Base-by-base conservation (phyloP, 75 land plant genomes). In the Cupressus sempervirens region DNA sequence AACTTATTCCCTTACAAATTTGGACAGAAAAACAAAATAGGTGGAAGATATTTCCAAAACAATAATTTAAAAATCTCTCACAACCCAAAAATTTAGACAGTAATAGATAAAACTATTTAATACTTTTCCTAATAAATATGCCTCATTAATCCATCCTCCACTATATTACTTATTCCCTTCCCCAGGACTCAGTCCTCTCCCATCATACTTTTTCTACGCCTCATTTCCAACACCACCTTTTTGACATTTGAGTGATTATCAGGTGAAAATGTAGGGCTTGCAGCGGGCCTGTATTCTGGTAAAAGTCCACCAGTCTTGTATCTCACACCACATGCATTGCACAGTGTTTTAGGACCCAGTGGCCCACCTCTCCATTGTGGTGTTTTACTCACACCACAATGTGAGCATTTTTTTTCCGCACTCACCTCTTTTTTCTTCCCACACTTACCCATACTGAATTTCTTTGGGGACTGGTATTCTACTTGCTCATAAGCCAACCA, bases 251-350 rank as follows among this genome's bases (percentile, higher is more conserved):
- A 92, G 77, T 92, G 93, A 81, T 85, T 75, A 29, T 83, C 32
- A 5, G 88, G 76, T 3, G 87, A 83, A 45, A 89, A 92, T 9
- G 84, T 84, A 36, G 93, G 93, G 84, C 93, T 91, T 10, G 89
- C 87, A 3, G 89, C 93, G 36, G 93, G 93, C 23, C 93, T 83
- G 85, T 92, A 92, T 86, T 92, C 93, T 14, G 93, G 93, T 50
- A 91, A 80, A 16, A 92, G 84, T 86, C 93, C 68, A 15, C 93
- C 92, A 0, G 93, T 91, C 82, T 91, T 92, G 83, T 86, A 92
- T 26, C 93, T 84, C 65, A 92, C 93, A 9, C 93, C 92, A 81
- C 93, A 92, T 20, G 93, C 93, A 56, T 92, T 92, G 88, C 93
- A 92, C 41, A 92, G 83, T 0, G 89, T 92, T 81, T 91, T 92